phyloP scores from a whole-genome alignment of 108 stramenopile species.

The Craspedostauros australis region DNA sequence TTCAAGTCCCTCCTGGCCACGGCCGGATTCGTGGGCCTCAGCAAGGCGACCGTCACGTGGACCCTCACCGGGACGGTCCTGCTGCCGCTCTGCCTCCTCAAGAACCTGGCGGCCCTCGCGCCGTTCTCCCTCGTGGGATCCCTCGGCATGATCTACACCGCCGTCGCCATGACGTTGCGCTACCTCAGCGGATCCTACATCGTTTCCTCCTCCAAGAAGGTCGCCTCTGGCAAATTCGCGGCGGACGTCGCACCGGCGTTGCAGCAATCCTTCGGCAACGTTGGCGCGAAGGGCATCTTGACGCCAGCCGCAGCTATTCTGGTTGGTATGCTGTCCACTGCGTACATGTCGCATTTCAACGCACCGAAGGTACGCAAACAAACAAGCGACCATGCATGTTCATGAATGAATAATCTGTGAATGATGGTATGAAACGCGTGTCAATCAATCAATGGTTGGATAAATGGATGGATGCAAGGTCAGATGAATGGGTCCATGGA shows the following conservation, averaged over 20 bases:
- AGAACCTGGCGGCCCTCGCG: slow-evolving; percentile 76
- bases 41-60: slow-evolving; percentile 52
- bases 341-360: slow-evolving; percentile 94
- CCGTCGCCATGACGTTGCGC: slow-evolving; percentile 70
- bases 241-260: slow-evolving; percentile 46
- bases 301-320: slow-evolving; percentile 81
- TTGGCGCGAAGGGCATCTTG: slow-evolving; percentile 63
- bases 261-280: slow-evolving; percentile 66
- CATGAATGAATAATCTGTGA: no score
- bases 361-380: slow-evolving; percentile 82
- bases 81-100: slow-evolving; percentile 89
- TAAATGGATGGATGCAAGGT: no score
- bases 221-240: slow-evolving; percentile 56
- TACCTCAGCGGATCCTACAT: slow-evolving; percentile 78
- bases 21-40: slow-evolving; percentile 56
- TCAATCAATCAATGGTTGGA: no score
- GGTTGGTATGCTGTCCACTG: slow-evolving; percentile 90
- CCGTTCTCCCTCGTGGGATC: slow-evolving; percentile 87
- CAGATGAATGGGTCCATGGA: no score
- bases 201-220: slow-evolving; percentile 44
- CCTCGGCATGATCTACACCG: slow-evolving; percentile 87
- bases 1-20: slow-evolving; percentile 65
- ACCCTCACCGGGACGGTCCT: slow-evolving; percentile 77
- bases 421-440: no score
- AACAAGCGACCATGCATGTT: no score